Evolutionary conservation across 257 asterid genomes (phyloP).

Genomic region (Solanum clarkiae): DNA sequence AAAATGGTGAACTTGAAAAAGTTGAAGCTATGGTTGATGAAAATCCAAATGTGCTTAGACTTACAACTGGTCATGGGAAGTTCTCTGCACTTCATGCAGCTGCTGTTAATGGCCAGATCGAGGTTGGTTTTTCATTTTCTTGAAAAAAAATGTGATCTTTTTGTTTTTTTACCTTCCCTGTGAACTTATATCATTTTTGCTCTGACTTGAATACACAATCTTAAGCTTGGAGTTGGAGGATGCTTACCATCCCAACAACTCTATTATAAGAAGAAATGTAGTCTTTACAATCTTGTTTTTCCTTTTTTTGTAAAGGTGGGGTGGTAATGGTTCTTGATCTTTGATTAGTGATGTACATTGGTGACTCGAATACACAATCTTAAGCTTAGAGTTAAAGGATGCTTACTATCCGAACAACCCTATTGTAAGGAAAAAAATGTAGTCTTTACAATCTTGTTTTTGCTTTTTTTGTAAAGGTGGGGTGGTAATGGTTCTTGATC

Average conservation of each 20-base stretch:
- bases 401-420: not conserved
- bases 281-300: not conserved
- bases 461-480: no score
- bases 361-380: no score
- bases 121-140: conserved; percentile 27
- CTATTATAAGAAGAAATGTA: not conserved
- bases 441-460: not conserved
- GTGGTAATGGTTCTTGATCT: no score
- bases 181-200: no score
- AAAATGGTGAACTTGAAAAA: conserved; percentile 48
- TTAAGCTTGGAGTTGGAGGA: not conserved
- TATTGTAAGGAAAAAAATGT: not conserved
- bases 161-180: not conserved
- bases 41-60: conserved; percentile 31
- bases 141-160: not conserved
- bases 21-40: conserved; percentile 45
- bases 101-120: conserved; percentile 59
- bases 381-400: not conserved
- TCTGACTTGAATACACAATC: not conserved
- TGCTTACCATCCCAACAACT: not conserved
- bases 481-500: no score
- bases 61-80: conserved; percentile 25
- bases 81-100: conserved; percentile 64
- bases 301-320: no score
- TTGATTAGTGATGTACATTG: no score